Base-by-base conservation (phyloP, 164 flowering plant species). In the Dillenia suffruticosa region DNA sequence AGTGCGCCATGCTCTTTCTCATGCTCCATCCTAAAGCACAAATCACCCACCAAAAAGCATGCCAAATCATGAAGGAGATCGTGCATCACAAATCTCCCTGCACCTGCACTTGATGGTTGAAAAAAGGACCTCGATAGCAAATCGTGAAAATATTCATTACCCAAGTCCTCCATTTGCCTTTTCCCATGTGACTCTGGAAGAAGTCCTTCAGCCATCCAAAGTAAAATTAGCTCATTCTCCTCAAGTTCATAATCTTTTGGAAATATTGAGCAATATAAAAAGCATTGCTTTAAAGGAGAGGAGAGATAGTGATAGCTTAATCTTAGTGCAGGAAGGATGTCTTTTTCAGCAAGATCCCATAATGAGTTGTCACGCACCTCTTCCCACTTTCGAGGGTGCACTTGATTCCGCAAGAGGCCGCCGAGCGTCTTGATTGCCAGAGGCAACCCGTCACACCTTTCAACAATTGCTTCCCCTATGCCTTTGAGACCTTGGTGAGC, bases 191-290 rank as follows among this genome's bases (percentile, higher is more conserved):
- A 12, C 3, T 15, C 2, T 12, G n/a, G 54, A 13, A 51, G 54
- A n/a, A 51, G 17, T 7, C 54, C 54, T 14, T 51, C 54, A 15
- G 54, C 54, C 16, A 51, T n/a, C 54, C 54, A 51, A 51, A 50
- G 12, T 13, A 14, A 17, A 8, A 50, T 13, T 50, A 50, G 12
- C 16, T 8, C 9, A 1, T 12, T 13, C 9, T 50, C 16, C 3
- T 50, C 17, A 11, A 50, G 3, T 17, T 50, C n/a, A 50, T 8
- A 12, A 14, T 50, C 53, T 14, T 50, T 50, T 12, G 16, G 53
- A 50, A 50, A 50, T 1, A 50, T 50, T 9, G 53, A 50, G 16
- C 53, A 50, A 2, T 50, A 50, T 50, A 7, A 11, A 16, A 50
- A 50, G 15, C 52, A 50, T 10, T 50, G 52, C 13, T 50, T 50